Evolutionary conservation across 78 protist species (phyloP).

Genomic region (Dictyostelium firmibasis): DNA sequence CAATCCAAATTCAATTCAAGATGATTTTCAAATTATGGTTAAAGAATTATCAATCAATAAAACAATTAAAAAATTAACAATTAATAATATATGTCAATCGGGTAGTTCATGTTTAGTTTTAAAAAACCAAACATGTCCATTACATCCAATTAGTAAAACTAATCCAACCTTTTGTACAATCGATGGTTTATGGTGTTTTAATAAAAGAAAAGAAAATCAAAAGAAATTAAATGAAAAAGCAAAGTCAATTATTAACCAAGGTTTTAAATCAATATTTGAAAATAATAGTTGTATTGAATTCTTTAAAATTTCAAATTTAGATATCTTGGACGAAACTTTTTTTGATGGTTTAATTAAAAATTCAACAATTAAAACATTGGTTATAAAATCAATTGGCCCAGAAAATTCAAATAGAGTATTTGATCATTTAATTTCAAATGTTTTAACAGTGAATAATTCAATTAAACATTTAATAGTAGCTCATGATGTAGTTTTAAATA

Average conservation of each 20-base stretch:
- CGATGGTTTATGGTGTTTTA: not conserved
- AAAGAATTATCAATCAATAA: not conserved
- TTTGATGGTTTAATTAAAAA: not conserved
- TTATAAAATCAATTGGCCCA: not conserved
- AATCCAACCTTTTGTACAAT: not conserved
- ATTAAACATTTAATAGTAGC: not conserved
- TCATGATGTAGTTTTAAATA: not conserved
- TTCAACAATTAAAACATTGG: not conserved
- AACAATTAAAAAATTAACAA: not conserved
- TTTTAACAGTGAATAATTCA: not conserved
- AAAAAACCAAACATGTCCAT: not conserved
- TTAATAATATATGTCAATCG: not conserved
- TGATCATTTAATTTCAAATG: not conserved
- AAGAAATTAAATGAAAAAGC: not conserved
- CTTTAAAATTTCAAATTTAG: not conserved
- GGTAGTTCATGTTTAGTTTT: not conserved
- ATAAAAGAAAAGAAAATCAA: not conserved
- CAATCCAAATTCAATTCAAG: not conserved
- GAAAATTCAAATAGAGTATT: not conserved
- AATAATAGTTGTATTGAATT: not conserved
- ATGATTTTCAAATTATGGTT: not conserved
- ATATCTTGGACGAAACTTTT: not conserved
- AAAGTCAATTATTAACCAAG: not conserved
- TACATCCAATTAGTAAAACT: not conserved
- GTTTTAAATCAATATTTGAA: not conserved